Percentiles rank a stretch among this genome's conserved stretches.
Conservation (phyloP, 805 yeast species). For the Wickerhamomyces silvicola region DNA sequence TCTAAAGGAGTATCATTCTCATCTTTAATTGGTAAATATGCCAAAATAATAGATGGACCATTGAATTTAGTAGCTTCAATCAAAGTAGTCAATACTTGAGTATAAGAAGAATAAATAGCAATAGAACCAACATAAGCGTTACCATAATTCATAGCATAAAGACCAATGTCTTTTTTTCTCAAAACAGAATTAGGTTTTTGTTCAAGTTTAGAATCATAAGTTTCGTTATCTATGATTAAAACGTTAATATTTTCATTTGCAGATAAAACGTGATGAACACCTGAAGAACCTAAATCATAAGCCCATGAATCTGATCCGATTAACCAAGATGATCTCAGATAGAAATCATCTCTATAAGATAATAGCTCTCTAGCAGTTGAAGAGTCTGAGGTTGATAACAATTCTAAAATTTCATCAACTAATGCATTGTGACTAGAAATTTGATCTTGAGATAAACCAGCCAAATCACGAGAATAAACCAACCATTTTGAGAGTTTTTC, state of each 20-base stretch:
- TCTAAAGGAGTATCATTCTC: constrained; percentile 66
- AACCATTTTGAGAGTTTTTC: constrained; percentile 68
- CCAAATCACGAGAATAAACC: constrained; percentile 39
- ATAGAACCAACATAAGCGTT: constrained; percentile 88
- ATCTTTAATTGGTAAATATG: constrained; percentile 71
- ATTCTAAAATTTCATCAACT: constrained; percentile 28
- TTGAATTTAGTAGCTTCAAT: constrained; percentile 83
- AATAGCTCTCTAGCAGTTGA: constrained; percentile 40
- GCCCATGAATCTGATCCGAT: constrained; percentile 96
- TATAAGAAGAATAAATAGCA: constrained; percentile 88
- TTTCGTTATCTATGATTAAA: constrained; percentile 83
- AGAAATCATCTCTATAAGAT: constrained; percentile 38
- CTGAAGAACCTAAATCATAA: constrained; percentile 85
- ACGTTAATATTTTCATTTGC: constrained; percentile 75
- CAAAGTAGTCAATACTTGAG: constrained; percentile 84
- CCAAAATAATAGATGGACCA: constrained; percentile 90
- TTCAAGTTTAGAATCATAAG: constrained; percentile 36
- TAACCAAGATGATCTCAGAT: constrained; percentile 62
- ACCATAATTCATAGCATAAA: constrained; percentile 92
- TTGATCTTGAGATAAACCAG: constrained; percentile 23
- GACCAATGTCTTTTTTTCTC: constrained; percentile 87
- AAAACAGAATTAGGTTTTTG: constrained; percentile 28
- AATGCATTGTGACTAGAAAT: constrained; percentile 26
- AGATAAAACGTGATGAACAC: constrained; percentile 78
- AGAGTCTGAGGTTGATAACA: constrained; percentile 35